Evolutionary conservation across 164 flowering plant species (phyloP).

Genomic region (Stephania japonica): DNA sequence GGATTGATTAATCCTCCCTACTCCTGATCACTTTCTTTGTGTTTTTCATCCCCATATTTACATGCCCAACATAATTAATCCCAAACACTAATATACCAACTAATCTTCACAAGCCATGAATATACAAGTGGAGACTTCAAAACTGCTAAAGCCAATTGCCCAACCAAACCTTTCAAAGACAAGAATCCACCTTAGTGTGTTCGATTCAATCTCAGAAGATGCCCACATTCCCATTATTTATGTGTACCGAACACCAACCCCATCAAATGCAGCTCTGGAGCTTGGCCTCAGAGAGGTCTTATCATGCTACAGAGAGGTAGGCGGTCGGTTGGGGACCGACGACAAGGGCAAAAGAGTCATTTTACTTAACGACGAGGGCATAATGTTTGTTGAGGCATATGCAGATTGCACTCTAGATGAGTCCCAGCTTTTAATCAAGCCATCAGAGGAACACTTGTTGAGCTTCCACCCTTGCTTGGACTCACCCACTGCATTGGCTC

Average conservation of each 20-base stretch:
- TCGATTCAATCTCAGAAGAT: not conserved
- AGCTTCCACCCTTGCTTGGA: not conserved
- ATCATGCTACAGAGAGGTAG: not conserved
- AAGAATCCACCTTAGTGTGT: not conserved
- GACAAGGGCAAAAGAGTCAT: not conserved
- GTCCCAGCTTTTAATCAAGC: not conserved
- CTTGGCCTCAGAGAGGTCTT: not conserved
- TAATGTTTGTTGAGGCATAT: not conserved
- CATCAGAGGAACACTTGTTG: not conserved
- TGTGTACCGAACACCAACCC: conserved; percentile 2
- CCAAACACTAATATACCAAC: too few species aligned
- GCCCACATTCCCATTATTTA: not conserved
- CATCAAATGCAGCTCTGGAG: not conserved
- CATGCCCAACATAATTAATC: too few species aligned
- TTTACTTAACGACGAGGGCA: not conserved
- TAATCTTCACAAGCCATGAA: too few species aligned
- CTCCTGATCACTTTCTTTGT: too few species aligned
- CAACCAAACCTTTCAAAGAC: not conserved
- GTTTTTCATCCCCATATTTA: too few species aligned
- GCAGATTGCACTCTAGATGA: not conserved
- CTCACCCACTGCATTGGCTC: not conserved
- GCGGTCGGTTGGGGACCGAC: not conserved
- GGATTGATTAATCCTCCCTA: too few species aligned
- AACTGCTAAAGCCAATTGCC: too few species aligned
- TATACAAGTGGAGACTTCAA: too few species aligned